phyloP scores from a whole-genome alignment of 495 filamentous ascomycete genomes.

The Trichoderma reesei region DNA sequence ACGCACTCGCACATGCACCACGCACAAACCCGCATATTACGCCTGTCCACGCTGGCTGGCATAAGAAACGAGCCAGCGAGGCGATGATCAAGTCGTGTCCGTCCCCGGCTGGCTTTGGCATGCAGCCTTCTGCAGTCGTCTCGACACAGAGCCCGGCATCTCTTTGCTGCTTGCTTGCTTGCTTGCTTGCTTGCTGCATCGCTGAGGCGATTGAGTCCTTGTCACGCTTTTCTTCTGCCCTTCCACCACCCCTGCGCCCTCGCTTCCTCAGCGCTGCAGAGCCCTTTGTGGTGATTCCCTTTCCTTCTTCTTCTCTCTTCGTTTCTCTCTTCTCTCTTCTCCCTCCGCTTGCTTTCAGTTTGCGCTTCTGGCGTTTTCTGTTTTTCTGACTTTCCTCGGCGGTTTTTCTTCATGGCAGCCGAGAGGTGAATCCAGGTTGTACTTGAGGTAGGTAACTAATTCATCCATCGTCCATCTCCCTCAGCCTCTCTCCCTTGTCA shows the following conservation, averaged over 20 bases:
- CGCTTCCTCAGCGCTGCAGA: neutral
- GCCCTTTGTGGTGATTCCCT: neutral
- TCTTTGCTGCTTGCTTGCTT: neutral
- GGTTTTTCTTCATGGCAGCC: neutral
- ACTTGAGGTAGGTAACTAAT: constrained; percentile 1
- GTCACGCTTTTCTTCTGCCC: neutral
- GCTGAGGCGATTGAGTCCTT: constrained; percentile 5
- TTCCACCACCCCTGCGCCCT: neutral
- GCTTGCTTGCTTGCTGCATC: neutral
- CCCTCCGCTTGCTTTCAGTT: neutral
- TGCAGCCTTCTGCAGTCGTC: neutral
- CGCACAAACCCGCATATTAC: constrained; percentile 3
- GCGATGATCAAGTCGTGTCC: constrained; percentile 8
- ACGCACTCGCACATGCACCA: neutral
- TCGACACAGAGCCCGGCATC: neutral
- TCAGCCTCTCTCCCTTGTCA: neutral
- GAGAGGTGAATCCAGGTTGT: constrained; percentile 1
- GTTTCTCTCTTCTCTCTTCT: constrained; percentile 6
- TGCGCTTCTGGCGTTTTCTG: neutral
- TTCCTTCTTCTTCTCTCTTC: constrained; percentile 8
- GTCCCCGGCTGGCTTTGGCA: constrained; percentile 5
- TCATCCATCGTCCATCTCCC: too few species aligned
- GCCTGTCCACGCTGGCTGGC: constrained; percentile 9
- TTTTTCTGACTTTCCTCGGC: neutral
- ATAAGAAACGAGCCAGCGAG: constrained; percentile 7